Percentiles rank a stretch among this genome's conserved stretches.
These are phyloP conservation scores for Naganishia sp. DNA, from an alignment of 1,284 basidiomycete species.

Conservation along the genomic window DNA sequence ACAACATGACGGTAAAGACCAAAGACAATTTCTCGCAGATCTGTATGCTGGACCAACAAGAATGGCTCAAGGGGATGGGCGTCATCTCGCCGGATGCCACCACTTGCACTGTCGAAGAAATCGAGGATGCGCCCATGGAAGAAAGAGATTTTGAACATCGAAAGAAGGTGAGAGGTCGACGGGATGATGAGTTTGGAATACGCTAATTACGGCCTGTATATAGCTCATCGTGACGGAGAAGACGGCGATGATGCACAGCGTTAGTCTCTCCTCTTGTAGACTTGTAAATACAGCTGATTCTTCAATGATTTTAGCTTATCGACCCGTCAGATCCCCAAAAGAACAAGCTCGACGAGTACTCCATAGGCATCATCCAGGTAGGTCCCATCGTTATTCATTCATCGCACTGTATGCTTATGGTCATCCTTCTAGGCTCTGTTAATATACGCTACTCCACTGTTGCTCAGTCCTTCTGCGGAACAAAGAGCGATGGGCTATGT, in stretches of 20 bases:
- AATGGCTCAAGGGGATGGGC: slow-evolving; percentile 25
- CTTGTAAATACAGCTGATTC: slow-evolving; percentile 3
- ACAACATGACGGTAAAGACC: background rate
- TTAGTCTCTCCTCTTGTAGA: background rate
- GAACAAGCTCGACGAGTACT: slow-evolving; percentile 9
- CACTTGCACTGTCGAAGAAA: slow-evolving; percentile 13
- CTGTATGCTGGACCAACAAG: slow-evolving; percentile 21
- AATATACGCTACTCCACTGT: slow-evolving; percentile 28
- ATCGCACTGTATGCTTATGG: too few relatives aligned
- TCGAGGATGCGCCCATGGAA: slow-evolving; percentile 30
- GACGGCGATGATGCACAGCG: slow-evolving; percentile 23
- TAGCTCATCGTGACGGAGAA: slow-evolving; percentile 32
- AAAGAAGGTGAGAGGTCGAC: slow-evolving; percentile 17
- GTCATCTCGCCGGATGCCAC: slow-evolving; percentile 26
- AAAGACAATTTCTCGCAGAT: slow-evolving; percentile 6
- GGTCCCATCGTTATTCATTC: background rate
- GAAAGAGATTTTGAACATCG: slow-evolving; percentile 30
- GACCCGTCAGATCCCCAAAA: slow-evolving; percentile 15
- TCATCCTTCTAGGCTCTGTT: slow-evolving; percentile 18
- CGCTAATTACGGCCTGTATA: background rate
- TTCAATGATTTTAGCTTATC: background rate
- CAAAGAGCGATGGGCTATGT: slow-evolving; percentile 30
- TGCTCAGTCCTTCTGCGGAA: slow-evolving; percentile 20
- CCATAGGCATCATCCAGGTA: slow-evolving; percentile 29
- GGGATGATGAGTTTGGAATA: background rate